These are phyloP conservation scores for Phascolomyces articulosus DNA, from an alignment of 371 early-diverging fungal genomes.

Conservation along the genomic window DNA sequence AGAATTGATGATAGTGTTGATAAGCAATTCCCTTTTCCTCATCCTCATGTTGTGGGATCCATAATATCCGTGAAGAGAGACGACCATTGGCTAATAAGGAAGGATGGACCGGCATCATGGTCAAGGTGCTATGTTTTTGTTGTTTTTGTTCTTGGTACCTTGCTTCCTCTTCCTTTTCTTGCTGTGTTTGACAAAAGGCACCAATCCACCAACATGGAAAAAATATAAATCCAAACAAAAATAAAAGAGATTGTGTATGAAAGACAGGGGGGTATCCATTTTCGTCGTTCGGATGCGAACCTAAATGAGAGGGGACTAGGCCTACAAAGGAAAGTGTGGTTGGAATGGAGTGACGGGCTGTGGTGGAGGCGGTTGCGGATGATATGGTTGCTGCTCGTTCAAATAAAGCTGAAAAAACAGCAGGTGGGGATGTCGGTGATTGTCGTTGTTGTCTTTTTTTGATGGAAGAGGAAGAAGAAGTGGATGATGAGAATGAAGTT, in stretches of 20 bases:
- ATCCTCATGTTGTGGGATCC: constrained; percentile 11
- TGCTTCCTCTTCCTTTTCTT: not conserved
- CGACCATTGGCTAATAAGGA: constrained; percentile 40
- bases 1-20: not conserved
- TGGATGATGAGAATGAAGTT: not conserved
- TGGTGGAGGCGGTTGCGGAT: not conserved
- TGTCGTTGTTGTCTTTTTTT: not conserved
- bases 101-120: constrained; percentile 27
- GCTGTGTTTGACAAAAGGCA: constrained; percentile 15
- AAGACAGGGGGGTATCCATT: constrained; percentile 24
- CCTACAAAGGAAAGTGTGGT: not conserved
- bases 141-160: not conserved
- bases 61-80: constrained; percentile 17
- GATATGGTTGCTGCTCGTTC: constrained; percentile 4
- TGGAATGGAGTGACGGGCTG: not conserved
- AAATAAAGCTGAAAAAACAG: not conserved
- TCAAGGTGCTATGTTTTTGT: not conserved
- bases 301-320: not conserved
- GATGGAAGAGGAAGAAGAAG: too few species aligned
- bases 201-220: constrained; percentile 56
- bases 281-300: constrained; percentile 9
- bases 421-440: not conserved
- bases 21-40: not conserved
- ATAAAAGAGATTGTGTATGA: constrained; percentile 47
- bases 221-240: constrained; percentile 46